Conservation (phyloP, 345 rosid genomes). For the Nephelium lappaceum region DNA sequence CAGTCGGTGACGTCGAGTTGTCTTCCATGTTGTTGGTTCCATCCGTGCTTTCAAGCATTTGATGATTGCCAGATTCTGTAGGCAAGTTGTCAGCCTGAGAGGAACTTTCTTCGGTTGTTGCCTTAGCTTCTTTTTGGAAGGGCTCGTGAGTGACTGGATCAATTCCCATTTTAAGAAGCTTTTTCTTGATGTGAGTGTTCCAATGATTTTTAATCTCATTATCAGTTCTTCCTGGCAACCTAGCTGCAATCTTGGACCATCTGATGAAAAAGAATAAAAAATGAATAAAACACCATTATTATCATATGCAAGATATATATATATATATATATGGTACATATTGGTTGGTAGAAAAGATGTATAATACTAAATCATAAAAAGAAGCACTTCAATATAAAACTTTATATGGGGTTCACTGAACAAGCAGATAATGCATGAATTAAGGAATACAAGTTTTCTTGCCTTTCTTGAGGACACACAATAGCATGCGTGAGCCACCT, state of each 20-base stretch:
- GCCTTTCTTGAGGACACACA: not conserved
- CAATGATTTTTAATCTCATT: slow-evolving; percentile 96
- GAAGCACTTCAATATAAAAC: not conserved
- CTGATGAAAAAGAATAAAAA: slow-evolving; percentile 35
- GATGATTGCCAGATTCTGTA: slow-evolving; percentile 12
- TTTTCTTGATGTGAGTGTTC: slow-evolving; percentile 98
- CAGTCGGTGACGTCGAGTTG: slow-evolving; percentile 39
- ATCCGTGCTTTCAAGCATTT: slow-evolving; percentile 20
- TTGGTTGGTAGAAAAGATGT: not conserved
- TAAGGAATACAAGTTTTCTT: not conserved
- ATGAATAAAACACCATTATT: not conserved
- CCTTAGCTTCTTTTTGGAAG: slow-evolving; percentile 40
- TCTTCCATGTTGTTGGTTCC: slow-evolving; percentile 34
- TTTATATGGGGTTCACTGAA: not conserved
- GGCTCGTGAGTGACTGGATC: slow-evolving; percentile 90
- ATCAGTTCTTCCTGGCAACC: slow-evolving; percentile 92
- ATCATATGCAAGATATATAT: not conserved
- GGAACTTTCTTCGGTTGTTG: slow-evolving; percentile 4
- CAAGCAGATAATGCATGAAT: not conserved
- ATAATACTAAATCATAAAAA: not conserved
- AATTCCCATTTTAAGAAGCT: slow-evolving; percentile 91
- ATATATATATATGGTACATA: not conserved
- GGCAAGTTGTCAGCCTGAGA: slow-evolving; percentile 20
- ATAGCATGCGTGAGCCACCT: not conserved
- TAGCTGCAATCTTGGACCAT: slow-evolving; percentile 97